A percentile compares a stretch with the other conserved stretches of the same genome.
Evolutionary conservation across 1,284 basidiomycete genomes (phyloP).

Genomic region (Ceratobasidium sp.): DNA sequence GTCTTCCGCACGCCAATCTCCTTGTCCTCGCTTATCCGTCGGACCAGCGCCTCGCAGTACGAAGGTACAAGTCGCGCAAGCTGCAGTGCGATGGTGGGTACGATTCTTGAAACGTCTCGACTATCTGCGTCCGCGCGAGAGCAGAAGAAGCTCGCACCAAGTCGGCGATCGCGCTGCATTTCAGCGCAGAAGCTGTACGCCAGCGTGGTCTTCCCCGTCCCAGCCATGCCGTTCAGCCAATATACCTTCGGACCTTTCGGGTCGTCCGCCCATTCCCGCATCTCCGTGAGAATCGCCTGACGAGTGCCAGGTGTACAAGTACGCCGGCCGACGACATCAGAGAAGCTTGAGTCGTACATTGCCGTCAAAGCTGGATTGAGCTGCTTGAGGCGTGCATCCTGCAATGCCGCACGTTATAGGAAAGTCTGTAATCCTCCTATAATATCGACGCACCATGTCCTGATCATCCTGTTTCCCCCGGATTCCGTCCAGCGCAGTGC

Average conservation of each 20-base stretch:
- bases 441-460: too few species aligned
- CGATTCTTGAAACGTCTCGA: conserved; percentile 46
- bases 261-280: conserved; percentile 49
- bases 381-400: not conserved
- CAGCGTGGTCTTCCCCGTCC: conserved; percentile 51
- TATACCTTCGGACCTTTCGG: conserved; percentile 49
- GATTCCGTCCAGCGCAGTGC: too few species aligned
- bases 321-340: not conserved
- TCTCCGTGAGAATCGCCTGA: conserved; percentile 46
- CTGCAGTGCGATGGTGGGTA: conserved; percentile 49
- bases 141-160: conserved; percentile 52
- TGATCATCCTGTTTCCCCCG: too few species aligned
- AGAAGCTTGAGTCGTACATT: not conserved
- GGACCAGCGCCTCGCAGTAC: not conserved
- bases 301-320: conserved; percentile 52
- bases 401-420: not conserved
- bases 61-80: conserved; percentile 45
- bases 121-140: conserved; percentile 48
- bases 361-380: not conserved
- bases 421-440: too few species aligned
- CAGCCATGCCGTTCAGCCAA: conserved; percentile 52
- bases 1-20: conserved; percentile 46
- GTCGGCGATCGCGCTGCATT: conserved; percentile 40
- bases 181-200: conserved; percentile 47
- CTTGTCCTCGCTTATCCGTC: conserved; percentile 37